Evolutionary conservation across 495 filamentous ascomycete genomes (phyloP).

Genomic region (Viridothelium virens): DNA sequence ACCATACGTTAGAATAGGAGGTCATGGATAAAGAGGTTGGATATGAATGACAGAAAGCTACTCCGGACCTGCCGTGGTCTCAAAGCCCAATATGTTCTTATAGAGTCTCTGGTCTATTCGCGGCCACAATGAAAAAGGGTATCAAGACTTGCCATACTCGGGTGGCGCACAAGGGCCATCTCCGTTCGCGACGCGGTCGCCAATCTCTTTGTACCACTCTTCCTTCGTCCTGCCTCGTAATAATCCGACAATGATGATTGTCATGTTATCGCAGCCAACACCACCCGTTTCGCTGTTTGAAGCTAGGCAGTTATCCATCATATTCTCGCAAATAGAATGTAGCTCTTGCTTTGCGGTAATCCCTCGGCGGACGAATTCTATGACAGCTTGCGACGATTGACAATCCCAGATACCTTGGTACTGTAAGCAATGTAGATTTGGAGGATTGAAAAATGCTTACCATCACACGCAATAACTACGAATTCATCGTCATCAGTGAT

Average conservation of each 20-base stretch:
- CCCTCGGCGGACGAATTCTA: slow-evolving; percentile 92
- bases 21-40: not conserved
- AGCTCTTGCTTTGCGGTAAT: slow-evolving; percentile 93
- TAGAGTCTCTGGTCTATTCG: slow-evolving; percentile 26
- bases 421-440: slow-evolving; percentile 15
- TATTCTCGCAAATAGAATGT: slow-evolving; percentile 92
- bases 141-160: slow-evolving; percentile 89
- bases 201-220: slow-evolving; percentile 95
- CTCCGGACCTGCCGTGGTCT: slow-evolving; percentile 8
- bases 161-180: slow-evolving; percentile 98
- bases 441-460: slow-evolving; percentile 43
- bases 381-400: slow-evolving; percentile 92
- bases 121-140: slow-evolving; percentile 24
- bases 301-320: slow-evolving; percentile 99
- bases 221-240: slow-evolving; percentile 87
- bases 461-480: slow-evolving; percentile 92
- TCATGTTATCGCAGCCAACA: slow-evolving; percentile 99
- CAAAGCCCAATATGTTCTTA: not conserved
- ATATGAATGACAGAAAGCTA: slow-evolving; percentile 2
- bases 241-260: slow-evolving; percentile 85
- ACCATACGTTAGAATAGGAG: slow-evolving; percentile 6
- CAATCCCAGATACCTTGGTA: slow-evolving; percentile 94
- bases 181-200: slow-evolving; percentile 86
- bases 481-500: slow-evolving; percentile 93
- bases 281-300: slow-evolving; percentile 96